Evolutionary conservation across 2,329 filamentous ascomycete species (phyloP).

Genomic region (Setomelanomma holmii): DNA sequence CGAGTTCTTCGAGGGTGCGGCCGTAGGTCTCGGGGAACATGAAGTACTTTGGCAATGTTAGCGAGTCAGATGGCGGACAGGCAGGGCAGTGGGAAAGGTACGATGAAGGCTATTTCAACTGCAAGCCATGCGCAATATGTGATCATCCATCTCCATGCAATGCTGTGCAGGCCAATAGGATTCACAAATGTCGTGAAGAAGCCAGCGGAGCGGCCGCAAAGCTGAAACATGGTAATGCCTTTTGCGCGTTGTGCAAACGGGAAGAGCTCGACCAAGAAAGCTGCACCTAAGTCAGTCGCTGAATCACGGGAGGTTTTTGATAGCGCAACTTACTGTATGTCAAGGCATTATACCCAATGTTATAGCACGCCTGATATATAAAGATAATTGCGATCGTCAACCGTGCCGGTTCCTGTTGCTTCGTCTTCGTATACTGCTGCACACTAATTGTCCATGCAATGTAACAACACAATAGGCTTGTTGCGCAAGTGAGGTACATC

Average conservation of each 20-base stretch:
- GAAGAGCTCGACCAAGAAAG: slow-evolving; percentile 59
- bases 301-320: background rate
- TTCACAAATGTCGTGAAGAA: slow-evolving; percentile 68
- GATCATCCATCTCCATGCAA: slow-evolving; percentile 70
- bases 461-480: slow-evolving; percentile 40
- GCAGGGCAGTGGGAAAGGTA: slow-evolving; percentile 10
- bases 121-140: slow-evolving; percentile 68
- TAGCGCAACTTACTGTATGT: slow-evolving; percentile 58
- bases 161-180: slow-evolving; percentile 65
- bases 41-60: slow-evolving; percentile 55
- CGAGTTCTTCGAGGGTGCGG: slow-evolving; percentile 72
- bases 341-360: slow-evolving; percentile 69
- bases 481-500: slow-evolving; percentile 58
- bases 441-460: slow-evolving; percentile 55
- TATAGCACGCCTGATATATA: slow-evolving; percentile 61
- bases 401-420: slow-evolving; percentile 45
- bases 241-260: slow-evolving; percentile 58
- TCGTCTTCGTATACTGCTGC: slow-evolving; percentile 53
- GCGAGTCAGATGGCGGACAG: background rate
- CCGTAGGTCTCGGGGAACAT: slow-evolving; percentile 75
- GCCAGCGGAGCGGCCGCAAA: slow-evolving; percentile 66
- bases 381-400: slow-evolving; percentile 59
- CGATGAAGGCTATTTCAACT: slow-evolving; percentile 65
- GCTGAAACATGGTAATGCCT: slow-evolving; percentile 64
- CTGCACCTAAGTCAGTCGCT: slow-evolving; percentile 36